A percentile compares a stretch with the other conserved stretches of the same genome.
phyloP scores from a whole-genome alignment of 1,139 yeast genomes.

The Chernovozyma aurita region DNA sequence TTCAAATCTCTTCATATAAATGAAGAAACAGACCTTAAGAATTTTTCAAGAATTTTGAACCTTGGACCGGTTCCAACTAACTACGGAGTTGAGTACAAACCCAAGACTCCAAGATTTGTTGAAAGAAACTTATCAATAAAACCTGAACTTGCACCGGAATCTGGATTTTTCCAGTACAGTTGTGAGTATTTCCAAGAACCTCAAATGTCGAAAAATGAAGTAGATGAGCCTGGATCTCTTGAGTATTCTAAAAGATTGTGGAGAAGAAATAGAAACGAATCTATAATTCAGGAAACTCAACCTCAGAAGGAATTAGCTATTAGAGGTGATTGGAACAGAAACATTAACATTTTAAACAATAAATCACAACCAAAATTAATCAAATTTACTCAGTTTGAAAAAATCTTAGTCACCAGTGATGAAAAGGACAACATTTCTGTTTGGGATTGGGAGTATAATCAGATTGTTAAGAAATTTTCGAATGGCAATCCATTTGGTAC shows the following conservation, averaged over 20 bases:
- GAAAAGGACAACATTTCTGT: constrained; percentile 80
- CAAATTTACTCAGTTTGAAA: constrained; percentile 87
- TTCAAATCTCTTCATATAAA: constrained; percentile 41
- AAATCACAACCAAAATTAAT: constrained; percentile 75
- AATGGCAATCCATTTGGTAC: constrained; percentile 88
- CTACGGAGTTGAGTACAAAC: constrained; percentile 48
- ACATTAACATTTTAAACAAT: constrained; percentile 60
- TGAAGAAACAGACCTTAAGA: constrained; percentile 38
- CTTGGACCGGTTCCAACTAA: constrained; percentile 39
- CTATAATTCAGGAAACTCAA: constrained; percentile 83
- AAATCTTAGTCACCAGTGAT: constrained; percentile 74
- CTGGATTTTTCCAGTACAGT: constrained; percentile 83
- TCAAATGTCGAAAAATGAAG: constrained; percentile 81
- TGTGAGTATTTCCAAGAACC: constrained; percentile 96
- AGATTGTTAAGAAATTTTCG: constrained; percentile 62
- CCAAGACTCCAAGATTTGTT: constrained; percentile 50
- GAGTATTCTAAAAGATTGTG: constrained; percentile 80
- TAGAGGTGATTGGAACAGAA: constrained; percentile 80
- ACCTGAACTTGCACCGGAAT: constrained; percentile 57
- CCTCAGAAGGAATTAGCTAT: constrained; percentile 82
- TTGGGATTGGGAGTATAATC: constrained; percentile 79
- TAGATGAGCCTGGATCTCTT: constrained; percentile 90
- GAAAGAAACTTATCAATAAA: constrained; percentile 30
- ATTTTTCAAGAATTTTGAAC: constrained; percentile 33
- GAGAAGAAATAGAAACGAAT: constrained; percentile 87